Base-by-base conservation (phyloP, 1,284 basidiomycete genomes). In the Wallemia ichthyophaga region DNA sequence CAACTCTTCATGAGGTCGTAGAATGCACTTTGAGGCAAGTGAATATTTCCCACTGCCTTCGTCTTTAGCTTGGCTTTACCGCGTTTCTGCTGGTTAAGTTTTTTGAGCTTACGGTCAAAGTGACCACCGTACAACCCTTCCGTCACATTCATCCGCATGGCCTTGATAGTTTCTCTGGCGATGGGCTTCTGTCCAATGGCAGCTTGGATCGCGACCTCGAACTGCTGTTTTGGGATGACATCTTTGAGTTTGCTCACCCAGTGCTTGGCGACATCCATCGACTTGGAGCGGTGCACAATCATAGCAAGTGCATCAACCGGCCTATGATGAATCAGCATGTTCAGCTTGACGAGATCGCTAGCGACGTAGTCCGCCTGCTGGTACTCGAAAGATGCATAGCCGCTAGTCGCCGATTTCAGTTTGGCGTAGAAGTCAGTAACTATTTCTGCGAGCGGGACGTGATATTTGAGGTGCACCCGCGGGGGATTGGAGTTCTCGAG, bases 361-460 rank as follows among this genome's bases (percentile, higher is more conserved):
- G 72, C 69, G 65, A 78, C 76, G 69, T 92, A 94, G 0, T 85
- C 88, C 2, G 80, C 85, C 69, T 89, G 83, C 68, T 94, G 88
- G 64, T 94, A 95, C 66, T 65, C 66, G 61, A 67, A 67, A 11
- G 64, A 65, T 2, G 66, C 67, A 62, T 65, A 68, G 11, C 67
- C 67, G 13, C 64, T 64, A 2, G 66, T 63, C 56, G 67, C 58
- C n/a, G 64, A 65, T 57, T 95, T 95, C 60, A 95, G 74, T 64
- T 83, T 80, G 65, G 89, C 85, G 68, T 91, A 94, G 69, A 95
- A 95, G 69, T 86, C 81, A 1, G 84, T 86, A 3, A 95, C 86
- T 60, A 95, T 85, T 69, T 91, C 87, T 65, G 79, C 80, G 62
- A 95, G 72, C 9, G 89, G 89, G n/a, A 95, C 69, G 3, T 73